Evolutionary conservation across 345 rosid genomes (phyloP).

Genomic region (Lepidium africanum): DNA sequence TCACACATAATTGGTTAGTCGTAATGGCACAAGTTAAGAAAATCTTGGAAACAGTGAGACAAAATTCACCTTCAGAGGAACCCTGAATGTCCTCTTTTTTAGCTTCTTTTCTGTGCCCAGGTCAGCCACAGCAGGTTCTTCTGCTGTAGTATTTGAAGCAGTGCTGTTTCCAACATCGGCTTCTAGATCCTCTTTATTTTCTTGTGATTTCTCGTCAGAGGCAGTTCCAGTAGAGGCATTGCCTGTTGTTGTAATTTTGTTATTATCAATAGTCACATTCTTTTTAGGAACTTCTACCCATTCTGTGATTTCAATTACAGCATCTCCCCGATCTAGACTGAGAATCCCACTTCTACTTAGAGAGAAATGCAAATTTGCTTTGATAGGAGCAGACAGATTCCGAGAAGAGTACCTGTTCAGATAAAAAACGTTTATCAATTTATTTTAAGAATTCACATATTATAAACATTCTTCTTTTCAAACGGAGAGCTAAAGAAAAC

Average conservation of each 20-base stretch:
- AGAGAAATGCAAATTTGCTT: slow-evolving; percentile 87
- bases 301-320: slow-evolving; percentile 84
- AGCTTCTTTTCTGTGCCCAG: slow-evolving; percentile 67
- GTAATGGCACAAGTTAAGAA: background rate
- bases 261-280: slow-evolving; percentile 57
- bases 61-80: slow-evolving; percentile 67
- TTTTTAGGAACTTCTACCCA: slow-evolving; percentile 96
- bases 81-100: slow-evolving; percentile 70
- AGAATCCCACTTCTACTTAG: slow-evolving; percentile 92
- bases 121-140: slow-evolving; percentile 45
- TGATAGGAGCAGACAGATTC: slow-evolving; percentile 89
- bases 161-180: slow-evolving; percentile 37
- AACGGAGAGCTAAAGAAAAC: slow-evolving; percentile 2
- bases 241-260: slow-evolving; percentile 49
- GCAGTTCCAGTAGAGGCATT: slow-evolving; percentile 45
- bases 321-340: slow-evolving; percentile 87
- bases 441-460: background rate
- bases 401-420: slow-evolving; percentile 68
- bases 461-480: background rate
- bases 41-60: background rate
- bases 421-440: background rate
- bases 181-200: slow-evolving; percentile 39
- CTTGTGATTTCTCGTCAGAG: slow-evolving; percentile 42
- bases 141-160: slow-evolving; percentile 31
- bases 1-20: background rate